Evolutionary conservation across 768 basidiomycete genomes (phyloP).

Genomic region (Guyanaporus albipodus): DNA sequence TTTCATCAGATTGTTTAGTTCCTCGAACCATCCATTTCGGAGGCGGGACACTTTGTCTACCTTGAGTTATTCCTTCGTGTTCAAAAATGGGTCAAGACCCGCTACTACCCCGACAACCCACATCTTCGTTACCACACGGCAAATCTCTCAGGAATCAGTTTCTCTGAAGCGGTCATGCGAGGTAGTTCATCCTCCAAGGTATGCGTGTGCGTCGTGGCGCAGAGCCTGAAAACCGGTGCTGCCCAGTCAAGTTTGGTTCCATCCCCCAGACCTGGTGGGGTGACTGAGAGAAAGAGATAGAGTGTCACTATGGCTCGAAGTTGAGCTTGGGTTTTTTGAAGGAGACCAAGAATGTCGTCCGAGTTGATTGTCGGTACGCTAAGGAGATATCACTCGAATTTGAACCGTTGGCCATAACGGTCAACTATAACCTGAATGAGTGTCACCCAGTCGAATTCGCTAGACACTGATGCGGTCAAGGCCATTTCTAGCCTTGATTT

Average conservation of each 20-base stretch:
- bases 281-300: slow-evolving; percentile 18
- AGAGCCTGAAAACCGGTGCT: slow-evolving; percentile 25
- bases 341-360: slow-evolving; percentile 1
- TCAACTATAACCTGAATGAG: slow-evolving; percentile 27
- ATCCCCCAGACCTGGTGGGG: neutral
- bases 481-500: slow-evolving; percentile 4
- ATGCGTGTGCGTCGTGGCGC: slow-evolving; percentile 28
- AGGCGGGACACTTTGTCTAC: slow-evolving; percentile 3
- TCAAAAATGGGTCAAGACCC: slow-evolving; percentile 16
- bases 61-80: neutral
- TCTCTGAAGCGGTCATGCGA: slow-evolving; percentile 28
- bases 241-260: slow-evolving; percentile 24
- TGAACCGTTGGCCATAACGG: slow-evolving; percentile 31
- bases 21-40: slow-evolving; percentile 31
- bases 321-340: slow-evolving; percentile 16
- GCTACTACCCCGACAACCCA: slow-evolving; percentile 40
- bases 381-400: slow-evolving; percentile 23
- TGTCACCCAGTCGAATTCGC: slow-evolving; percentile 33
- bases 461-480: slow-evolving; percentile 13
- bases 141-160: slow-evolving; percentile 38
- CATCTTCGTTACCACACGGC: slow-evolving; percentile 40
- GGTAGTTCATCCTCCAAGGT: neutral
- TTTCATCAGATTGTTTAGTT: slow-evolving; percentile 34
- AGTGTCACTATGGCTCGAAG: slow-evolving; percentile 27
- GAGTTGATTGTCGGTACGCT: slow-evolving; percentile 3